Evolutionary conservation across 2,329 filamentous ascomycete species (phyloP).

Genomic region (Sporothrix globosa): DNA sequence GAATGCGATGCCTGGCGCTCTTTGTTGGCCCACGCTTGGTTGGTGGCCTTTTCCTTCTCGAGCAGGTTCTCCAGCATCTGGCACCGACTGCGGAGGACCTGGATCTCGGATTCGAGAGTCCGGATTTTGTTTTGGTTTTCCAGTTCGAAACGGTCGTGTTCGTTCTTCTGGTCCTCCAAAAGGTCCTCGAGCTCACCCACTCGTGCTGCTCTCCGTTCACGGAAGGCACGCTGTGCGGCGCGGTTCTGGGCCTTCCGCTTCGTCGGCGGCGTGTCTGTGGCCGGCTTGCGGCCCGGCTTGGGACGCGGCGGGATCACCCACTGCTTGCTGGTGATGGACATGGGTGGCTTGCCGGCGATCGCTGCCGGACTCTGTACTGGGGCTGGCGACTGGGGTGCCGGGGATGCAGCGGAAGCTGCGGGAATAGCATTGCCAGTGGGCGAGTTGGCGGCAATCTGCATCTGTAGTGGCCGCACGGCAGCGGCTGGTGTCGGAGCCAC

Average conservation of each 20-base stretch:
- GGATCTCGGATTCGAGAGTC: slow-evolving; percentile 66
- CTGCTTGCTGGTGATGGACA: slow-evolving; percentile 75
- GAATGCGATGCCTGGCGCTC: slow-evolving; percentile 33
- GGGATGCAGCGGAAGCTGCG: slow-evolving; percentile 54
- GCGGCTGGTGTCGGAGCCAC: slow-evolving; percentile 28
- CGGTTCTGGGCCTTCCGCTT: slow-evolving; percentile 95
- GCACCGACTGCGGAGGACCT: slow-evolving; percentile 66
- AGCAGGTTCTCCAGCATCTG: slow-evolving; percentile 66
- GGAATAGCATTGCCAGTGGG: slow-evolving; percentile 49
- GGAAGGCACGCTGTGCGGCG: slow-evolving; percentile 86
- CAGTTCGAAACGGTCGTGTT: slow-evolving; percentile 59
- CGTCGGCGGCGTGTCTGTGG: slow-evolving; percentile 87
- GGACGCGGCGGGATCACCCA: slow-evolving; percentile 83
- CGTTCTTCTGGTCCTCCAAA: slow-evolving; percentile 63
- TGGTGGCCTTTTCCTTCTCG: slow-evolving; percentile 53
- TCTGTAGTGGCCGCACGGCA: slow-evolving; percentile 39
- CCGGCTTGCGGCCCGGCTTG: slow-evolving; percentile 90
- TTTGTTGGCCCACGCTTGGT: slow-evolving; percentile 30
- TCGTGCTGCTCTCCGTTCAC: slow-evolving; percentile 81
- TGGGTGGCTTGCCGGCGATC: slow-evolving; percentile 46
- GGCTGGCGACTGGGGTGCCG: slow-evolving; percentile 47
- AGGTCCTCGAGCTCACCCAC: slow-evolving; percentile 76
- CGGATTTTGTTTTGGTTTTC: slow-evolving; percentile 62
- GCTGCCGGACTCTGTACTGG: slow-evolving; percentile 37
- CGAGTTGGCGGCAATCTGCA: slow-evolving; percentile 37